Percentiles rank a stretch among this genome's conserved stretches.
phyloP scores from a whole-genome alignment of 805 yeast species.

The Metschnikowia lachancei region DNA sequence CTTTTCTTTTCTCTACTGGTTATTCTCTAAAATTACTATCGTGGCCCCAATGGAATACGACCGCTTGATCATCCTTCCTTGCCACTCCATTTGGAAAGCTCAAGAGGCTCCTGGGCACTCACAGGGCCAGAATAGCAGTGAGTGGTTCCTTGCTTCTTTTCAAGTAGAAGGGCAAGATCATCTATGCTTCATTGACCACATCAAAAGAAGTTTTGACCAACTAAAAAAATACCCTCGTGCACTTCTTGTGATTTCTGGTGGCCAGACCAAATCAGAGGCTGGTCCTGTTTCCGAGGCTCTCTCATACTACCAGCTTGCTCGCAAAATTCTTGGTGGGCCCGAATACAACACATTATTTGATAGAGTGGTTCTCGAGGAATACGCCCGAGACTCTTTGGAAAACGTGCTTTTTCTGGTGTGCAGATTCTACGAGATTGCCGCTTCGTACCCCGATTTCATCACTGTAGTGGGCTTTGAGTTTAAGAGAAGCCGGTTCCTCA shows the following conservation, averaged over 20 bases:
- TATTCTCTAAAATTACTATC: background rate
- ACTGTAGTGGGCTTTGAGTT: constrained; percentile 74
- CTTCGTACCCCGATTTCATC: constrained; percentile 48
- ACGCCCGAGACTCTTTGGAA: constrained; percentile 77
- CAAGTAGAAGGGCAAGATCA: constrained; percentile 72
- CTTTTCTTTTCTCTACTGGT: background rate
- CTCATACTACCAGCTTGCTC: constrained; percentile 51
- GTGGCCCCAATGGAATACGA: background rate
- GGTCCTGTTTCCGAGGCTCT: constrained; percentile 60
- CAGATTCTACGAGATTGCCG: constrained; percentile 47
- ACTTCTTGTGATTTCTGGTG: constrained; percentile 58
- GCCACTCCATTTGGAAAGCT: constrained; percentile 60
- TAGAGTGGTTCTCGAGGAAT: constrained; percentile 57
- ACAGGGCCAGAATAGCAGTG: constrained; percentile 46
- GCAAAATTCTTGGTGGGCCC: constrained; percentile 21
- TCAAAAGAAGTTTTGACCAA: constrained; percentile 41
- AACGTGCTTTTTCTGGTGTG: constrained; percentile 63
- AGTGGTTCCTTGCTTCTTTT: constrained; percentile 68
- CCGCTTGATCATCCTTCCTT: constrained; percentile 38
- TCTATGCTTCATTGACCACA: constrained; percentile 60
- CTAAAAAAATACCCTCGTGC: constrained; percentile 30
- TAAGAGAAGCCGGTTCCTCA: constrained; percentile 58
- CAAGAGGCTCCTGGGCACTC: constrained; percentile 24
- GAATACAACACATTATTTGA: constrained; percentile 9
- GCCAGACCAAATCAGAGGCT: constrained; percentile 59